phyloP scores from a whole-genome alignment of 2,329 filamentous ascomycete species.

The Stromatinia cepivora region DNA sequence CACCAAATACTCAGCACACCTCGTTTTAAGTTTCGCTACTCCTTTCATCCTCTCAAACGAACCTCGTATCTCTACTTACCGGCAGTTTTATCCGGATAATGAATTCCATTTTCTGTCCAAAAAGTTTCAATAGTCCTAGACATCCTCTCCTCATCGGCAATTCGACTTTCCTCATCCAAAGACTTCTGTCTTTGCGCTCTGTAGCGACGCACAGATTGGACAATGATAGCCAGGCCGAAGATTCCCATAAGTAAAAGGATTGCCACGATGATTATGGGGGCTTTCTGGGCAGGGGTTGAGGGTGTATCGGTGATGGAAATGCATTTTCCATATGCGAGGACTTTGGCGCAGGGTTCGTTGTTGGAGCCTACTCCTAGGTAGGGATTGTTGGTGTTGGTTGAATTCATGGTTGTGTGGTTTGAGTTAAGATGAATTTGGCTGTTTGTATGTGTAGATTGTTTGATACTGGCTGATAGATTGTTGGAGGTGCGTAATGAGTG shows the following conservation, averaged over 20 bases:
- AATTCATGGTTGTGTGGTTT: neutral
- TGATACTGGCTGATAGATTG: neutral
- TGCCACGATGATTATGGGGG: too few species aligned
- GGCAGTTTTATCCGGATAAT: too few species aligned
- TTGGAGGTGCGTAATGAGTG: neutral
- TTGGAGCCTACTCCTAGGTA: neutral
- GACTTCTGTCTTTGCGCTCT: neutral
- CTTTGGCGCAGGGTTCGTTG: neutral
- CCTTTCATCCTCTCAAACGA: neutral
- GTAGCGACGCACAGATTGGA: neutral
- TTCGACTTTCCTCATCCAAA: neutral
- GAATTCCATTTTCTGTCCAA: too few species aligned
- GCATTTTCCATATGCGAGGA: neutral
- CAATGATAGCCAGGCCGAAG: neutral
- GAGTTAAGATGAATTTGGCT: neutral
- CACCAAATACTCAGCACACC: neutral
- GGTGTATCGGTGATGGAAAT: neutral
- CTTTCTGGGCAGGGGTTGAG: too few species aligned
- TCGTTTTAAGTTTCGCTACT: neutral
- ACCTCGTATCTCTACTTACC: neutral
- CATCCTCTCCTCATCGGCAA: neutral
- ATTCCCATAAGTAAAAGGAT: too few species aligned
- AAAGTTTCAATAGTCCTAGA: neutral
- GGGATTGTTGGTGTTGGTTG: neutral
- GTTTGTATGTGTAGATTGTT: neutral